Evolutionary conservation across 2,329 filamentous ascomycete species (phyloP).

Genomic region (Xylariaceae sp.): DNA sequence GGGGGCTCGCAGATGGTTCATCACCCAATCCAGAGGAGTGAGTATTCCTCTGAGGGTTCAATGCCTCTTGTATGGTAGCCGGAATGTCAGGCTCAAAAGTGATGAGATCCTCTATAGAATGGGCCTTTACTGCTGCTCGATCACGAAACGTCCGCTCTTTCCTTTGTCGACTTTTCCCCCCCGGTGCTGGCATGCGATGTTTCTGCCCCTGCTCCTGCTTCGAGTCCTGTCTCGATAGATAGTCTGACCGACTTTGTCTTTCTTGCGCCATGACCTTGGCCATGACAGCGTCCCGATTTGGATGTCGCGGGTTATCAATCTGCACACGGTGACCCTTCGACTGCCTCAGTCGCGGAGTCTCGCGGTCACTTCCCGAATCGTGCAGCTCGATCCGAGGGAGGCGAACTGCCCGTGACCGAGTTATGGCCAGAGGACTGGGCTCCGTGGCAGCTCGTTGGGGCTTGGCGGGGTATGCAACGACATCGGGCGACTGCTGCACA

Average conservation of each 20-base stretch:
- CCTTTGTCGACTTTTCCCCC: too few species aligned
- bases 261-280: constrained; percentile 16
- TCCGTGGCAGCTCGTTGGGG: constrained; percentile 11
- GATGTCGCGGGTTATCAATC: constrained; percentile 5
- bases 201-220: too few species aligned
- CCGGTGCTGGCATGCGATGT: too few species aligned
- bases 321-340: constrained; percentile 12
- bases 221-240: too few species aligned
- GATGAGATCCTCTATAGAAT: constrained; percentile 11
- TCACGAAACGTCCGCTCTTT: too few species aligned
- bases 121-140: too few species aligned
- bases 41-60: constrained; percentile 13
- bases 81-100: constrained; percentile 10
- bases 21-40: constrained; percentile 25
- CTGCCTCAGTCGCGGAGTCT: constrained; percentile 8
- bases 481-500: constrained; percentile 12
- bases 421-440: constrained; percentile 12
- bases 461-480: constrained; percentile 13
- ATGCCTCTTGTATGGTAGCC: constrained; percentile 7
- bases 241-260: constrained; percentile 12
- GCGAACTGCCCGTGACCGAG: constrained; percentile 12
- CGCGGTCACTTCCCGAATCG: constrained; percentile 7
- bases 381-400: constrained; percentile 9
- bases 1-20: constrained; percentile 22
- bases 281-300: constrained; percentile 11